Conservation (phyloP, 257 asterid genomes). For the Petunia secreta region DNA sequence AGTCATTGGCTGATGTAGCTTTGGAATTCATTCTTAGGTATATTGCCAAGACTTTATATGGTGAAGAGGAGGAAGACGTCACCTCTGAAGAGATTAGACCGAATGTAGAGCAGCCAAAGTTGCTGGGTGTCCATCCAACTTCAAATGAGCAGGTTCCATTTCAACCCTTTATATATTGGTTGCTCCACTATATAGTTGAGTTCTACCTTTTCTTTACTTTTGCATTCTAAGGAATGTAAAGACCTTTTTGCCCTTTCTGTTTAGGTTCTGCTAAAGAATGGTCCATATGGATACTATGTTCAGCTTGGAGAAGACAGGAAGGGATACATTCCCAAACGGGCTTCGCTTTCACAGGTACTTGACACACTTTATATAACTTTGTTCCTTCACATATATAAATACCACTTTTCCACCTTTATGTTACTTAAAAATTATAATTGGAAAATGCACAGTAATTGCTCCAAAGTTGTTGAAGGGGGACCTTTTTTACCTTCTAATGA, state of each 20-base stretch:
- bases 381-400: slow-evolving; percentile 5
- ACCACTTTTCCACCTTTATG: background rate
- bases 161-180: slow-evolving; percentile 11
- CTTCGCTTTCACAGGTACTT: slow-evolving; percentile 62
- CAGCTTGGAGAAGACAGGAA: slow-evolving; percentile 95
- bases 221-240: slow-evolving; percentile 19
- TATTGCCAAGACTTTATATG: slow-evolving; percentile 75
- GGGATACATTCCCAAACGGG: slow-evolving; percentile 82
- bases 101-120: slow-evolving; percentile 61
- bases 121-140: slow-evolving; percentile 76
- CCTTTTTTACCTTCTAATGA: background rate
- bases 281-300: slow-evolving; percentile 87
- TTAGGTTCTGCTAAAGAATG: slow-evolving; percentile 80
- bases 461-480: background rate
- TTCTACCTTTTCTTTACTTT: slow-evolving; percentile 20
- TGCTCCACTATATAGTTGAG: slow-evolving; percentile 4
- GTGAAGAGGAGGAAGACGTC: slow-evolving; percentile 68
- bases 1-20: slow-evolving; percentile 20
- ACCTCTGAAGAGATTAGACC: slow-evolving; percentile 40
- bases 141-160: slow-evolving; percentile 70
- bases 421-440: background rate
- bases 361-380: background rate
- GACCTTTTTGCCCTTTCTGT: slow-evolving; percentile 24
- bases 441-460: background rate
- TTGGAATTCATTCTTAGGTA: slow-evolving; percentile 50